phyloP scores from a whole-genome alignment of 139 green algal genomes.

The Chlorella sp. region DNA sequence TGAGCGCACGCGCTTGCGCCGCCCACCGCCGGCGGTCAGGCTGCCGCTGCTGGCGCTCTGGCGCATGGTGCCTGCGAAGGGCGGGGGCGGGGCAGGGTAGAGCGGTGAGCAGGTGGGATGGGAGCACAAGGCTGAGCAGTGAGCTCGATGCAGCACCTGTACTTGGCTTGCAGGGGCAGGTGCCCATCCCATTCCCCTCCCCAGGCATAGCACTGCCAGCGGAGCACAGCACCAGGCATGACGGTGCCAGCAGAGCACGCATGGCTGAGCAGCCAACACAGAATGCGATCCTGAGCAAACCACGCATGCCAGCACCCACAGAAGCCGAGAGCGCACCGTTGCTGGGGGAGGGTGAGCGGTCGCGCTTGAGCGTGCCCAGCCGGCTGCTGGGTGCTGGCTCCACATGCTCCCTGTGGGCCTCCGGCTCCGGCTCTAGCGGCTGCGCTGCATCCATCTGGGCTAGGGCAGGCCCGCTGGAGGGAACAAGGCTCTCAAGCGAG shows the following conservation, averaged over 20 bases:
- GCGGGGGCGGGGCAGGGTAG: not conserved
- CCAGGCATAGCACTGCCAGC: no score
- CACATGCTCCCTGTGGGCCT: not conserved
- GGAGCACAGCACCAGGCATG: no score
- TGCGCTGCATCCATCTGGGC: not conserved
- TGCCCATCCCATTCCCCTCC: no score
- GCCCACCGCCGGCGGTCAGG: not conserved
- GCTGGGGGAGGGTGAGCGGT: slow-evolving; percentile 22
- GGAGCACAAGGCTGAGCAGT: not conserved
- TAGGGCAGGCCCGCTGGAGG: not conserved
- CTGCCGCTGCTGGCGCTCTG: slow-evolving; percentile 33
- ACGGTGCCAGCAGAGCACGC: no score
- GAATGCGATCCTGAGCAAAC: no score
- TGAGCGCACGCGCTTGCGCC: not conserved
- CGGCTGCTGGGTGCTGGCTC: slow-evolving; percentile 13
- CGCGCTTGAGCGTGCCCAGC: slow-evolving; percentile 23
- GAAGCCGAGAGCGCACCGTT: slow-evolving; percentile 24
- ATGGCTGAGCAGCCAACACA: no score
- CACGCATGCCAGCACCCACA: no score
- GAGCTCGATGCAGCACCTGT: no score
- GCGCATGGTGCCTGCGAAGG: slow-evolving; percentile 14
- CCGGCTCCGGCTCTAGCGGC: not conserved
- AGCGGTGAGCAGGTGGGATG: not conserved
- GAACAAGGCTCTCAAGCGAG: not conserved
- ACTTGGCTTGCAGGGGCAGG: no score